Evolutionary conservation across 805 yeast genomes (phyloP).

Genomic region (Kodamaea kaohsiungensis): DNA sequence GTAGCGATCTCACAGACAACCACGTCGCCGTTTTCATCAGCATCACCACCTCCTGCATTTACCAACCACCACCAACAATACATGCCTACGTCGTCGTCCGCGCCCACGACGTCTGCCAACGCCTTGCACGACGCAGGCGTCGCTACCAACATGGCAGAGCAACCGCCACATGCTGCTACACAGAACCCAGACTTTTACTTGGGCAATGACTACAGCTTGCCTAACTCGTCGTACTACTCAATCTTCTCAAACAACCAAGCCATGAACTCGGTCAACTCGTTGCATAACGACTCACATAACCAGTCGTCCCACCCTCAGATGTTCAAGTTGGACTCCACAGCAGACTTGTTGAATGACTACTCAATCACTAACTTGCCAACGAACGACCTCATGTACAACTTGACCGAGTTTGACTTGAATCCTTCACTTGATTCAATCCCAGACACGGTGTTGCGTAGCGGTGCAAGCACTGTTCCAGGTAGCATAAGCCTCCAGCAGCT

Average conservation of each 20-base stretch:
- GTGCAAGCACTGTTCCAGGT: neutral
- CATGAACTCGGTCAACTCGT: conserved; percentile 15
- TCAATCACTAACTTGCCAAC: conserved; percentile 7
- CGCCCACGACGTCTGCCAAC: neutral
- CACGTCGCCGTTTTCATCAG: conserved; percentile 9
- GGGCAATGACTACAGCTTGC: conserved; percentile 14
- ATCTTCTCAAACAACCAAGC: conserved; percentile 19
- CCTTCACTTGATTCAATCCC: conserved; percentile 31
- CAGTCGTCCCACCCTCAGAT: conserved; percentile 8
- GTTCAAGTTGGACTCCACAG: conserved; percentile 15
- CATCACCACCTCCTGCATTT: conserved; percentile 9
- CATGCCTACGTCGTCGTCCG: conserved; percentile 2
- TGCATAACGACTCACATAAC: conserved; percentile 11
- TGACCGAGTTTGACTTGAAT: conserved; percentile 26
- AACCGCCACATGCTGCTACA: neutral
- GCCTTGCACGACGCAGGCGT: conserved; percentile 4
- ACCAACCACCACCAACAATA: conserved; percentile 1
- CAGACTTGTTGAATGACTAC: conserved; percentile 17
- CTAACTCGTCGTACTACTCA: conserved; percentile 17
- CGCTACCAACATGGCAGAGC: conserved; percentile 1
- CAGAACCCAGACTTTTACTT: conserved; percentile 7
- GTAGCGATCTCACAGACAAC: conserved; percentile 11
- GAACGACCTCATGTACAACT: conserved; percentile 23
- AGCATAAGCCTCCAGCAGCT: conserved; percentile 3
- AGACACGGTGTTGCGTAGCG: conserved; percentile 16